Percentiles rank a stretch among this genome's conserved stretches.
phyloP scores from a whole-genome alignment of 768 basidiomycete genomes.

The Suillus occidentalis region DNA sequence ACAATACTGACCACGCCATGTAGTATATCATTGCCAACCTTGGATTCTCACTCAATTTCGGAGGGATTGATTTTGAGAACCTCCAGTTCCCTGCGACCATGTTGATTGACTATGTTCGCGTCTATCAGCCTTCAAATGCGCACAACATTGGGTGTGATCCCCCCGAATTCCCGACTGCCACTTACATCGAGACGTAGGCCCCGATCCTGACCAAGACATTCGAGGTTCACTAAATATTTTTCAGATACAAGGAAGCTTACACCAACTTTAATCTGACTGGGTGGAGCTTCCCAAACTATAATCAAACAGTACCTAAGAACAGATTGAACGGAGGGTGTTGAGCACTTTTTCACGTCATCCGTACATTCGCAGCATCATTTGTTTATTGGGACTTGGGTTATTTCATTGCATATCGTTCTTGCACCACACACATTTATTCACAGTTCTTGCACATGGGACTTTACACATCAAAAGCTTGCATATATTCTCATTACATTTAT shows the following conservation, averaged over 20 bases:
- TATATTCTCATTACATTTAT: not conserved
- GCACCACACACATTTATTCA: not conserved
- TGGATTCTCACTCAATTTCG: slow-evolving; percentile 70
- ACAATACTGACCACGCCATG: slow-evolving; percentile 1
- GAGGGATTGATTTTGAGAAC: slow-evolving; percentile 56
- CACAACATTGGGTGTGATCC: slow-evolving; percentile 72
- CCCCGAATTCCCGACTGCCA: slow-evolving; percentile 63
- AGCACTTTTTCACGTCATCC: slow-evolving; percentile 6
- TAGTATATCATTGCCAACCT: slow-evolving; percentile 73
- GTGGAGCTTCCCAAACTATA: slow-evolving; percentile 42
- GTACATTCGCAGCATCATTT: not conserved
- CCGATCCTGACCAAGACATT: not conserved
- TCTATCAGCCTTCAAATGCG: slow-evolving; percentile 56
- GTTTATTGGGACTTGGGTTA: not conserved
- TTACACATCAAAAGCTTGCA: not conserved
- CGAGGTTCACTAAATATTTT: not conserved
- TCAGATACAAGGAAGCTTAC: slow-evolving; percentile 45
- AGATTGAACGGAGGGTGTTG: slow-evolving; percentile 33
- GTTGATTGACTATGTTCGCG: slow-evolving; percentile 80
- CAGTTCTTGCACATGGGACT: not conserved
- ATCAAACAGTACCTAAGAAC: slow-evolving; percentile 63
- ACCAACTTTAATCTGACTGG: slow-evolving; percentile 44
- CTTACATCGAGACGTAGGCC: slow-evolving; percentile 72
- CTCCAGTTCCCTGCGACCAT: slow-evolving; percentile 59
- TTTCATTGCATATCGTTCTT: slow-evolving; percentile 3